A percentile compares a stretch with the other conserved stretches of the same genome.
Conservation (phyloP, 345 rosid species). For the Salix viminalis region DNA sequence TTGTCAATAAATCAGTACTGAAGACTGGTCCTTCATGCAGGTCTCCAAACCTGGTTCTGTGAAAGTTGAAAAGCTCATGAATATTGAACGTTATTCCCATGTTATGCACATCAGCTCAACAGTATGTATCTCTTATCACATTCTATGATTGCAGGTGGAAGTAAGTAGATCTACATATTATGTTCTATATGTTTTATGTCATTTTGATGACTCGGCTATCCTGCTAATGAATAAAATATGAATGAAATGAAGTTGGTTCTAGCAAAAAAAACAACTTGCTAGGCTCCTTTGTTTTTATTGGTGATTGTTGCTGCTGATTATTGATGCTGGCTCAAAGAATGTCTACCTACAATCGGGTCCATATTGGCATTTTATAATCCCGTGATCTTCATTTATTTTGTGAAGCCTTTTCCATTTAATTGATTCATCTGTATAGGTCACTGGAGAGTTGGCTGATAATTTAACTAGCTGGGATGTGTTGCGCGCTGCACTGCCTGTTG, state of each 20-base stretch:
- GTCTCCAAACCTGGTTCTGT: slow-evolving; percentile 85
- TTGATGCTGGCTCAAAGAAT: background rate
- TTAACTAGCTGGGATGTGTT: slow-evolving; percentile 86
- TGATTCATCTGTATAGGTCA: slow-evolving; percentile 44
- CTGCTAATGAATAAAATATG: background rate
- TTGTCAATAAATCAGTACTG: background rate
- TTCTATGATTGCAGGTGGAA: no score
- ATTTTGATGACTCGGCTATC: background rate
- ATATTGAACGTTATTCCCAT: slow-evolving; percentile 82
- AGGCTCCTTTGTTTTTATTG: background rate
- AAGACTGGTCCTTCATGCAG: slow-evolving; percentile 31
- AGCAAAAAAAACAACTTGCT: background rate
- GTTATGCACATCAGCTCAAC: slow-evolving; percentile 98
- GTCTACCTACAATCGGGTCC: background rate
- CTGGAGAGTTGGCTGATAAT: slow-evolving; percentile 71
- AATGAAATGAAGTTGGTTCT: background rate
- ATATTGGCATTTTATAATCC: no score
- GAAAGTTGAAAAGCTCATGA: slow-evolving; percentile 88
- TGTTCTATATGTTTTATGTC: background rate
- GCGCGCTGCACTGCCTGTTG: slow-evolving; percentile 88
- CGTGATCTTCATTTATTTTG: background rate
- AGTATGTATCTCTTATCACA: slow-evolving; percentile 33
- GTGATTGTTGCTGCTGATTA: background rate
- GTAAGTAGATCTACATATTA: background rate
- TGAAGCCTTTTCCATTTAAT: background rate